Percentiles rank a stretch among this genome's conserved stretches.
These are phyloP conservation scores for Globisporangium megalacanthum DNA, from an alignment of 352 stramenopile genomes.

Conservation along the genomic window DNA sequence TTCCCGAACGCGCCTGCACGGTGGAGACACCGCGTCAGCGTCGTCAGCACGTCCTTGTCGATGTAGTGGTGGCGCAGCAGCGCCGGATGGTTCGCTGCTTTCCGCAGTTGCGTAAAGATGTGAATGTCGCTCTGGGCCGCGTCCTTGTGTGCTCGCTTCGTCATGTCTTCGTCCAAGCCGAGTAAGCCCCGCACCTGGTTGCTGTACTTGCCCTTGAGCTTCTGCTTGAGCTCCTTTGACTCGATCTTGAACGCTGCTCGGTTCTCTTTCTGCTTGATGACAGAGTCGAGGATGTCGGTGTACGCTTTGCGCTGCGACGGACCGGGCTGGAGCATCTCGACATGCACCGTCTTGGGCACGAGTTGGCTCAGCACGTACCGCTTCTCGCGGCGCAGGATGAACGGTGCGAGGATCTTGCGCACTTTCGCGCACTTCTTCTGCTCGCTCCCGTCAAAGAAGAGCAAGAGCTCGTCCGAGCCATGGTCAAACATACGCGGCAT, in stretches of 20 bases:
- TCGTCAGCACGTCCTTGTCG: slow-evolving; percentile 63
- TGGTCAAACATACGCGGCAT: slow-evolving; percentile 90
- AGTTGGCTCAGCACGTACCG: slow-evolving; percentile 93
- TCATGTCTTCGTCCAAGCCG: slow-evolving; percentile 11
- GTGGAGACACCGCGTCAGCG: slow-evolving; percentile 81
- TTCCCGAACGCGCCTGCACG: slow-evolving; percentile 77
- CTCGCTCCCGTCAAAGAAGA: slow-evolving; percentile 78
- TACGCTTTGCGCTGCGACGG: slow-evolving; percentile 86
- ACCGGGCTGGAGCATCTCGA: slow-evolving; percentile 83
- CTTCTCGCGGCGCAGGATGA: slow-evolving; percentile 96
- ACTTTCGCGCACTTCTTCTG: slow-evolving; percentile 83
- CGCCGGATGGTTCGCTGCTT: slow-evolving; percentile 96
- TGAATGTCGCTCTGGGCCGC: slow-evolving; percentile 26
- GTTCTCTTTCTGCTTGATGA: slow-evolving; percentile 59
- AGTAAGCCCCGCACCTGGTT: slow-evolving; percentile 46
- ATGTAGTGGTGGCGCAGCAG: slow-evolving; percentile 87
- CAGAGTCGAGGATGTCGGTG: slow-evolving; percentile 55
- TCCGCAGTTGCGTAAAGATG: slow-evolving; percentile 96
- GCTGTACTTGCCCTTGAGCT: slow-evolving; percentile 37
- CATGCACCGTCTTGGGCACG: slow-evolving; percentile 73
- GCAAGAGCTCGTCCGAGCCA: slow-evolving; percentile 71
- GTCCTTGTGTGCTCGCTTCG: slow-evolving; percentile 1
- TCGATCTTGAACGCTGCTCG: slow-evolving; percentile 33
- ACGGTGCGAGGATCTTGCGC: slow-evolving; percentile 94
- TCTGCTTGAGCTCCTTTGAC: slow-evolving; percentile 57